A percentile compares a stretch with the other conserved stretches of the same genome.
These are phyloP conservation scores for Triticum turgidum DNA, from an alignment of 176 grass and related monocot species.

Conservation along the genomic window DNA sequence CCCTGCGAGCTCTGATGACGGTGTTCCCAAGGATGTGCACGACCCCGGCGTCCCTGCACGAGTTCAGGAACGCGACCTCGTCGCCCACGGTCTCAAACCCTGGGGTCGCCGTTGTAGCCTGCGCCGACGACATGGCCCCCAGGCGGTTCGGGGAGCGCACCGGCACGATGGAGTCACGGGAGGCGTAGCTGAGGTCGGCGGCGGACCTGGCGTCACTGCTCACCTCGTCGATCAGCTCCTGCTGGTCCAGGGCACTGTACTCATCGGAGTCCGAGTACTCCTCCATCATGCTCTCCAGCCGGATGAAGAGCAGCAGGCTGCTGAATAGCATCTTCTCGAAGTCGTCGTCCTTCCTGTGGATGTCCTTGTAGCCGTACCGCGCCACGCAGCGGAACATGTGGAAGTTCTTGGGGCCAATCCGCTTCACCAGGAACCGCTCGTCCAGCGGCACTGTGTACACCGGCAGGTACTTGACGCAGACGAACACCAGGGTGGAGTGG, in stretches of 20 bases:
- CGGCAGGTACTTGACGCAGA: conserved; percentile 78
- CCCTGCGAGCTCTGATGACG: conserved; percentile 58
- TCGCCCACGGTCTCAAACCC: conserved; percentile 37
- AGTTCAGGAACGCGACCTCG: conserved; percentile 66
- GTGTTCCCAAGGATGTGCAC: conserved; percentile 92
- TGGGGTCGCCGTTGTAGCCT: background rate
- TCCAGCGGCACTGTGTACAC: conserved; percentile 64
- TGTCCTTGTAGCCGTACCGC: conserved; percentile 81
- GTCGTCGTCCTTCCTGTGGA: conserved; percentile 71
- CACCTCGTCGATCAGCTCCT: conserved; percentile 8
- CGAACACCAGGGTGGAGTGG: conserved; percentile 74
- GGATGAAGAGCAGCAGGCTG: conserved; percentile 52
- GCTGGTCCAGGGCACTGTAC: conserved; percentile 23
- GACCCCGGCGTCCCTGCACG: conserved; percentile 62
- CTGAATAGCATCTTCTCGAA: conserved; percentile 69
- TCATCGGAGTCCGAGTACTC: conserved; percentile 63
- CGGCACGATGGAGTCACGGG: conserved; percentile 52
- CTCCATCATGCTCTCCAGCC: conserved; percentile 74
- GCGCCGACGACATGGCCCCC: conserved; percentile 32
- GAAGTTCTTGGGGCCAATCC: conserved; percentile 67
- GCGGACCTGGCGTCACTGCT: background rate
- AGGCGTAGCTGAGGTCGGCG: conserved; percentile 28
- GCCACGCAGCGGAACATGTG: conserved; percentile 82
- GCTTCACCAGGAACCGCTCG: conserved; percentile 65
- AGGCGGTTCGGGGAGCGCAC: conserved; percentile 18